Conservation (phyloP, 371 early-diverging fungal species). For the Coemansia linderi region DNA sequence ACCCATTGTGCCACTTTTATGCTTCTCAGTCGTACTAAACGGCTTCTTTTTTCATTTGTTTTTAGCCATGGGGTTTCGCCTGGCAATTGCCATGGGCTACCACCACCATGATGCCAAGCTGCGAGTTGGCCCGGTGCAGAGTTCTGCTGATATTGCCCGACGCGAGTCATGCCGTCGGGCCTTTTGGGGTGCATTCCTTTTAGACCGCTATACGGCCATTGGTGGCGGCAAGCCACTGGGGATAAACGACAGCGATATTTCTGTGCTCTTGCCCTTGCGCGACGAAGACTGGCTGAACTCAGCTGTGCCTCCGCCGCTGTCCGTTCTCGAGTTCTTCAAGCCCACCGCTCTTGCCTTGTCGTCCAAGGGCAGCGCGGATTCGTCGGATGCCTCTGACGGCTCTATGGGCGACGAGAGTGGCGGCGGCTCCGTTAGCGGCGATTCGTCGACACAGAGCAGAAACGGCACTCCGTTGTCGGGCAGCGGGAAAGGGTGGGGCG, state of each 20-base stretch:
- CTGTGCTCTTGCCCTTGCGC: conserved; percentile 42
- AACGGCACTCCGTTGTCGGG: conserved; percentile 15
- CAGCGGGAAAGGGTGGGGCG: conserved; percentile 22
- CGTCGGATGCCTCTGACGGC: conserved; percentile 1
- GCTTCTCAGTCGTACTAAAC: neutral
- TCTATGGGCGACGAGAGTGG: conserved; percentile 2
- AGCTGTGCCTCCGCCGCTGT: conserved; percentile 29
- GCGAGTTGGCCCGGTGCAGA: conserved; percentile 40
- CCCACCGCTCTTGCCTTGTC: conserved; percentile 9
- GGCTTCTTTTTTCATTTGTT: neutral
- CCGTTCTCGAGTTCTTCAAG: conserved; percentile 45
- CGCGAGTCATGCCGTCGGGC: conserved; percentile 51
- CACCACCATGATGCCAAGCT: conserved; percentile 49
- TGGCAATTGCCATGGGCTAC: conserved; percentile 54
- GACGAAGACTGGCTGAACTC: conserved; percentile 42
- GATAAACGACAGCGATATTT: conserved; percentile 51
- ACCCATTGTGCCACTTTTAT: neutral
- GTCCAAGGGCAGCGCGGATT: conserved; percentile 7
- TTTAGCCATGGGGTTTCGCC: conserved; percentile 54
- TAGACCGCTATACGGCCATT: conserved; percentile 52
- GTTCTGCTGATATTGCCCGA: conserved; percentile 34
- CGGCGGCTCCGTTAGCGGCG: conserved; percentile 16
- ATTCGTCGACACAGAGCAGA: conserved; percentile 26
- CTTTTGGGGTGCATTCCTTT: conserved; percentile 50
- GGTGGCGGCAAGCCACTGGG: conserved; percentile 53